These are phyloP conservation scores for Melampsora larici-populina DNA, from an alignment of 1,284 basidiomycete species.

Conservation along the genomic window DNA sequence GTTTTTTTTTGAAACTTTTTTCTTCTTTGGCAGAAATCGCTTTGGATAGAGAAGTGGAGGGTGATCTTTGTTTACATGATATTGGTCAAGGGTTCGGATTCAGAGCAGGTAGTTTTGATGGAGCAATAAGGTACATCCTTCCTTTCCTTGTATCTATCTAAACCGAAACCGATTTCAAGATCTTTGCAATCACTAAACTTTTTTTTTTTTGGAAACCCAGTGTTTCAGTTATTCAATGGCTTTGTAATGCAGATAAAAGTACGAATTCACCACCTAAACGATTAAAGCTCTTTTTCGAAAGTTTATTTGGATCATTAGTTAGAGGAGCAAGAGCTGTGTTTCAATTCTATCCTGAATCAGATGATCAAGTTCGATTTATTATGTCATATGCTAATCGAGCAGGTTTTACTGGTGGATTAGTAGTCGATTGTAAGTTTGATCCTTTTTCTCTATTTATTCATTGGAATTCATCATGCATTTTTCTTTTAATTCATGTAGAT, in stretches of 20 bases:
- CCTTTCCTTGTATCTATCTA: neutral
- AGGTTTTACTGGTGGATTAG: constrained; percentile 93
- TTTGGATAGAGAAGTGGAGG: constrained; percentile 84
- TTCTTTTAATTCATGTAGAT: constrained; percentile 41
- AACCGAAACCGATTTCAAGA: neutral
- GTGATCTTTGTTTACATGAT: constrained; percentile 65
- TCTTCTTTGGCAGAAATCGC: constrained; percentile 97
- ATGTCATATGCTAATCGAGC: constrained; percentile 88
- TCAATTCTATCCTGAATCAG: constrained; percentile 91
- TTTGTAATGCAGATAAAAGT: constrained; percentile 92
- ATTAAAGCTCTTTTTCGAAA: constrained; percentile 90
- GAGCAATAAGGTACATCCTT: constrained; percentile 77
- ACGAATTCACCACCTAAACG: constrained; percentile 89
- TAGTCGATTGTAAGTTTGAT: constrained; percentile 72
- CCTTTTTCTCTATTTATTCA: no score
- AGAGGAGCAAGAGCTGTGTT: constrained; percentile 91
- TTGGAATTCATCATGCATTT: neutral
- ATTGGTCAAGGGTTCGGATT: constrained; percentile 64
- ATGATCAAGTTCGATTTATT: constrained; percentile 93
- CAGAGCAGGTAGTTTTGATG: constrained; percentile 93
- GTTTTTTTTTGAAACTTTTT: neutral
- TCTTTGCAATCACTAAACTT: constrained; percentile 34
- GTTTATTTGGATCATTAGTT: constrained; percentile 82
- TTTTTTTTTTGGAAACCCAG: constrained; percentile 59
- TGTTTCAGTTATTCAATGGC: constrained; percentile 97